Base-by-base conservation (phyloP, 176 grass and related monocot species). In the Leersia perrieri region DNA sequence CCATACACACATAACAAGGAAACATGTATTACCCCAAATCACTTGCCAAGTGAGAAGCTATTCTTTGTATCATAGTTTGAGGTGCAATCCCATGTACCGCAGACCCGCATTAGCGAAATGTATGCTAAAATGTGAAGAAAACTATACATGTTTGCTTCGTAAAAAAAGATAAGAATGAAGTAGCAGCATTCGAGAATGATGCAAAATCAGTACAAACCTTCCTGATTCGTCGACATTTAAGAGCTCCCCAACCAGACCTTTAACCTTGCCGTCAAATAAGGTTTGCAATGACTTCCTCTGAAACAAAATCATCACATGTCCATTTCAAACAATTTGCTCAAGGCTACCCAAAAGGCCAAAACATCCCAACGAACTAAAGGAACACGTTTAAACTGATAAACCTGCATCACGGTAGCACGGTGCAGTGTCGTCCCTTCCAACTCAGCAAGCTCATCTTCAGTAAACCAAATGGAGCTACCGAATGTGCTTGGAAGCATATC, bases 401-500 rank as follows among this genome's bases (percentile, higher is more conserved):
- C 94, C 84, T 95, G 92, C 53, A 98, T 78, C 35, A 89, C 15
- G 0, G 92, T 95, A 3, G 95, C 95, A 60, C 77, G 88, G 57
- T 95, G 78, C 61, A 98, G 76, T 11, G 95, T 95, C 1, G 95
- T 95, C 18, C 95, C 95, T 93, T 85, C 79, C 86, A 98, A 53
- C 64, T 91, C 95, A 33, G 83, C 87, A 47, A 98, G 90, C 74
- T 93, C 90, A 7, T 84, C 72, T 2, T 95, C 90, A 0, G 58
- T 53, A 26, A 98, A 98, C 95, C 95, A 98, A 47, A 93, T 57
- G 47, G 95, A 86, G 34, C 88, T 98, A 27, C 75, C 84, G 68
- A 98, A 98, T 79, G 82, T 93, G 76, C 81, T 91, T 3, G 95
- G 95, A 57, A 98, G 81, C 81, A 98, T 86, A 61, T 95, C 92